These are phyloP conservation scores for Talaromyces sp. DNA, from an alignment of 2,329 filamentous ascomycete species.

Conservation along the genomic window DNA sequence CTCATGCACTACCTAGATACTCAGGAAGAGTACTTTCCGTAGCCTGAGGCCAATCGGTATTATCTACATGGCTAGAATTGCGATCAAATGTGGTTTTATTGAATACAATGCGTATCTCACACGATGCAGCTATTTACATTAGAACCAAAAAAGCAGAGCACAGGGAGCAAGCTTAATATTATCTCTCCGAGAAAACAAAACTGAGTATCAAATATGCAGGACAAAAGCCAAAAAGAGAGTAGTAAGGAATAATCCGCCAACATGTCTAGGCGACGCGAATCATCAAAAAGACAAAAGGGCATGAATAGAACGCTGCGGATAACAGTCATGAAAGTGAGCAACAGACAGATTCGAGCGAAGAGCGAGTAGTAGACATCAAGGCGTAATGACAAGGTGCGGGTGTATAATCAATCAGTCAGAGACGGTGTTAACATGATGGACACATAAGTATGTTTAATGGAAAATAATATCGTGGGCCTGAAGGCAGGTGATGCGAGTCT, in stretches of 20 bases:
- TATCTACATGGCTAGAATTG: neutral
- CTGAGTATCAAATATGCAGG: neutral
- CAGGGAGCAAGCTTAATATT: neutral
- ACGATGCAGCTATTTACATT: constrained; percentile 10
- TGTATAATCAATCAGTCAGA: neutral
- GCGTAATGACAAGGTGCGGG: neutral
- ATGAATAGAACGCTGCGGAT: constrained; percentile 4
- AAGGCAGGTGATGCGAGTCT: constrained; percentile 79
- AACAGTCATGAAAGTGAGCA: neutral
- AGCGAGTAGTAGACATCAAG: neutral
- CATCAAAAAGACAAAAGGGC: neutral
- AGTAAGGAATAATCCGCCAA: neutral
- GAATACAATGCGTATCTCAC: neutral
- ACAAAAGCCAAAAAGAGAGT: neutral
- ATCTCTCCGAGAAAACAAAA: neutral
- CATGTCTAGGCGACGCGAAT: neutral
- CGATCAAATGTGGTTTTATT: neutral
- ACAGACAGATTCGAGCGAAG: neutral
- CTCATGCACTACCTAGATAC: too few relatives aligned
- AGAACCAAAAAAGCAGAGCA: too few relatives aligned
- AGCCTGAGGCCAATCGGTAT: neutral
- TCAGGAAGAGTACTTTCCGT: neutral
- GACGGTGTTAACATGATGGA: constrained; percentile 6
- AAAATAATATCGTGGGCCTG: constrained; percentile 54
- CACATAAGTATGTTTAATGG: constrained; percentile 17